Base-by-base conservation (phyloP, 495 filamentous ascomycete genomes). In the Penicillium diatomitis region DNA sequence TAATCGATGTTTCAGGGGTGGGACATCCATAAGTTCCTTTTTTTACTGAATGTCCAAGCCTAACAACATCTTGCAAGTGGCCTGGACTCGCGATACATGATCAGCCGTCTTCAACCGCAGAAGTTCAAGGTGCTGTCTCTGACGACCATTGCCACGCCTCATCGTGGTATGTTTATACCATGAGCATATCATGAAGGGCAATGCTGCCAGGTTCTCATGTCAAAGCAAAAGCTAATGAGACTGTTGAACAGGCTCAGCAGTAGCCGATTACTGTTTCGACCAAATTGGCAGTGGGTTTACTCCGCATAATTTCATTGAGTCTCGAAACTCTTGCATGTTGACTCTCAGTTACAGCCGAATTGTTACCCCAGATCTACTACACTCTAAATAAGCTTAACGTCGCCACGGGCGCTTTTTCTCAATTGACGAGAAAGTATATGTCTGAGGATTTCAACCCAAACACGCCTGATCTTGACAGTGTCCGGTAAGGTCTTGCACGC, bases 51-150 rank as follows among this genome's bases (percentile, higher is more conserved):
- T 20, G 20, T 20, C 20, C 20, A 20, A 4, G 38, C 32, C 40
- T 30, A 41, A 46, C 33, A 43, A n/a, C 37, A 48, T 42, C 2
- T 42, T 61, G 69, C 47, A 69, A 86, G 91, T 32, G 92, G 92
- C 4, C 77, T 96, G 38, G 92, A 96, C 67, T 82, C 88, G 8
- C 78, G 91, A 60, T 94, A 94, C 64, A 95, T 96, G 88, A 86
- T 96, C 53, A 90, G 86, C 45, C 76, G 73, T 38, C 71, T 95
- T 9, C 77, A 77, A 44, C 90, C 87, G 5, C 69, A 75, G 4
- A 76, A 83, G 32, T 84, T 92, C 41, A 79, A 83, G 50, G 82
- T 89, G 6, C 65, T 80, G 35, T 92, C 88, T 4, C 73, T 96
- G 41, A 92, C 91, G 5, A 96, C 92, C 1, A 80, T 96, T 43